Evolutionary conservation across 345 rosid genomes (phyloP).

Genomic region (Turritis glabra): DNA sequence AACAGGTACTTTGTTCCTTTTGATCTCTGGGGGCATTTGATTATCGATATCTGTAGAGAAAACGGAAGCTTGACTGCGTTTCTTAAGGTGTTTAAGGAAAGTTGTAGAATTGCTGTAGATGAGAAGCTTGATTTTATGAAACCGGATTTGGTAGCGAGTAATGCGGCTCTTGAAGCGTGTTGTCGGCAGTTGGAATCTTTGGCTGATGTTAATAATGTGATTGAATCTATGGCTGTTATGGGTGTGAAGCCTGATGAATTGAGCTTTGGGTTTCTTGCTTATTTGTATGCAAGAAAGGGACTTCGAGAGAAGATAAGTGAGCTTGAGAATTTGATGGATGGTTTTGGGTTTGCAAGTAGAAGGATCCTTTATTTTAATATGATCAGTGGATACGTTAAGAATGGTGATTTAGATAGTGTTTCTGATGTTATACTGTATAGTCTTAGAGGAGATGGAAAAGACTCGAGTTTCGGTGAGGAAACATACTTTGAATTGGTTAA

Average conservation of each 20-base stretch:
- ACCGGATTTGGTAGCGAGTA: constrained; percentile 71
- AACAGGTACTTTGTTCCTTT: constrained; percentile 87
- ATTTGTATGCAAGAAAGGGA: constrained; percentile 84
- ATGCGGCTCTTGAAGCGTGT: constrained; percentile 74
- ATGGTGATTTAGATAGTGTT: constrained; percentile 59
- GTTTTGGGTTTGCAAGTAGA: constrained; percentile 56
- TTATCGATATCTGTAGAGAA: constrained; percentile 59
- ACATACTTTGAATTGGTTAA: constrained; percentile 62
- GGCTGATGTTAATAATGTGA: constrained; percentile 61
- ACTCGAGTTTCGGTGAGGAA: constrained; percentile 48
- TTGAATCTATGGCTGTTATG: constrained; percentile 72
- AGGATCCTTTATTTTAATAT: constrained; percentile 49
- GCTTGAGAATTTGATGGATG: constrained; percentile 58
- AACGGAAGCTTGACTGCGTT: constrained; percentile 52
- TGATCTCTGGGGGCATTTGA: constrained; percentile 63
- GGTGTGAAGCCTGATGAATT: constrained; percentile 71
- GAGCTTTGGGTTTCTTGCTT: constrained; percentile 79
- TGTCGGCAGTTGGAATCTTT: constrained; percentile 62
- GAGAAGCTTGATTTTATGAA: constrained; percentile 76
- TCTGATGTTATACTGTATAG: constrained; percentile 45
- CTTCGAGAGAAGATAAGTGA: constrained; percentile 61
- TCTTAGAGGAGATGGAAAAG: constrained; percentile 44
- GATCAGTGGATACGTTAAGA: constrained; percentile 73
- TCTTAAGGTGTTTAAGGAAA: constrained; percentile 65
- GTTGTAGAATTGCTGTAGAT: constrained; percentile 67